phyloP scores from a whole-genome alignment of 345 rosid genomes.

The Erucastrum elatum region DNA sequence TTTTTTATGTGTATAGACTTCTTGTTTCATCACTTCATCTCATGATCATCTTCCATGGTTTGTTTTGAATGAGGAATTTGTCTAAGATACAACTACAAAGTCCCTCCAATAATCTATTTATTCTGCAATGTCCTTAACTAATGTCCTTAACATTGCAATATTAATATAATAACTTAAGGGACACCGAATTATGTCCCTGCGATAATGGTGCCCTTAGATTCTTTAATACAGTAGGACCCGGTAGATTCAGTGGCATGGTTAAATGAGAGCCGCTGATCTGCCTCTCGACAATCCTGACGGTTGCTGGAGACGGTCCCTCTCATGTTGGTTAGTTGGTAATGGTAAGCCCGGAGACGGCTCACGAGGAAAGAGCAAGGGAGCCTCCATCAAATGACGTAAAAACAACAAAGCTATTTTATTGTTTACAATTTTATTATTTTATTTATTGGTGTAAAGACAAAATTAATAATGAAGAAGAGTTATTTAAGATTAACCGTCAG shows the following conservation, averaged over 20 bases:
- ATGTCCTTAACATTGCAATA: too few relatives aligned
- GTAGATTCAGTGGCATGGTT: not conserved
- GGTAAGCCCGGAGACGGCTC: constrained; percentile 15
- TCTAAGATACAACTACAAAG: too few relatives aligned
- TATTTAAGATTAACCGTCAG: constrained; percentile 9
- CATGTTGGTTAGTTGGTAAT: constrained; percentile 17
- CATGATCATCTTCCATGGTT: too few relatives aligned
- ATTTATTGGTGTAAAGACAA: not conserved
- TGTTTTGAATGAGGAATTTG: too few relatives aligned
- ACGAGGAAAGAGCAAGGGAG: constrained; percentile 21
- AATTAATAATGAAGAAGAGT: not conserved
- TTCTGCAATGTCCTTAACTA: too few relatives aligned
- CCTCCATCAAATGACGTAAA: not conserved
- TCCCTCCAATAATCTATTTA: too few relatives aligned
- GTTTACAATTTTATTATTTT: not conserved
- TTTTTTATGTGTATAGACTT: too few relatives aligned
- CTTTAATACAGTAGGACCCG: not conserved
- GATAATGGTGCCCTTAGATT: not conserved
- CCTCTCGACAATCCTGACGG: constrained; percentile 20
- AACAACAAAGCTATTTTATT: not conserved
- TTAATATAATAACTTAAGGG: too few relatives aligned
- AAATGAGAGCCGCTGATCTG: not conserved
- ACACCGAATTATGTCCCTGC: too few relatives aligned
- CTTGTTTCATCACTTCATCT: too few relatives aligned
- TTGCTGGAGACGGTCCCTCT: constrained; percentile 13